Evolutionary conservation across 441 rosid genomes (phyloP), one percentile per base, ranked within the genome.

Genomic region (Adansonia madagascariensis): DNA sequence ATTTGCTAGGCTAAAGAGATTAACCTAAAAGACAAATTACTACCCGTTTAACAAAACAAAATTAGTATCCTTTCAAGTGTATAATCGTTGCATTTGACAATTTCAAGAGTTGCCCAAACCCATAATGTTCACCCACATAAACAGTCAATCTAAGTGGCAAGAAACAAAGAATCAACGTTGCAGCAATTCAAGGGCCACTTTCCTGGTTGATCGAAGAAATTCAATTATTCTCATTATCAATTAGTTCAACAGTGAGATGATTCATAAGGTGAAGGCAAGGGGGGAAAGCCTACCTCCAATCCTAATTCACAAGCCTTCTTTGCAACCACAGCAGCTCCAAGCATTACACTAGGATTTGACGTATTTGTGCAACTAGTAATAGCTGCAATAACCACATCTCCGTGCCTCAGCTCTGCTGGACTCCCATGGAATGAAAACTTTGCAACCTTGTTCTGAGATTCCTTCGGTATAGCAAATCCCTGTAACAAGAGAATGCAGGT

Each of bases 301-400:
- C 93, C 97, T 72, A 89, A 79, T 14, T 92, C 98, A 80, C 92
- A 91, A 57, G 98, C 98, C 80, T 93, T 95, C 85, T 87, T 91
- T 12, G 98, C 98, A 81, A 92, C 98, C 89, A 95, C 81, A 78
- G 94, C 98, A 85, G 96, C 98, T 78, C 98, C 98, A 77, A 95
- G 97, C 98, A 95, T 93, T 27, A 95, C 98, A 82, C 95, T 95
- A 5, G 98, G 99, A 83, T 95, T 95, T 76, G 98, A 95, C 63
- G 99, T 95, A 81, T 95, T 95, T 67, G 99, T 93, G 89, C 98
- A 95, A 86, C 99, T 95, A 39, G 99, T 95, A 83, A 95, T 93
- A 57, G 98, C 97, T 69, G 98, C 99, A 73, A 95, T 95, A 77
- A 95, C 98, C 69, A 95, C 96, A 89, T 89, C 94, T 50, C 98